Percentiles rank a stretch among this genome's conserved stretches.
Evolutionary conservation across 208 protist species (phyloP).

Genomic region (Acanthamoeba healyi): DNA sequence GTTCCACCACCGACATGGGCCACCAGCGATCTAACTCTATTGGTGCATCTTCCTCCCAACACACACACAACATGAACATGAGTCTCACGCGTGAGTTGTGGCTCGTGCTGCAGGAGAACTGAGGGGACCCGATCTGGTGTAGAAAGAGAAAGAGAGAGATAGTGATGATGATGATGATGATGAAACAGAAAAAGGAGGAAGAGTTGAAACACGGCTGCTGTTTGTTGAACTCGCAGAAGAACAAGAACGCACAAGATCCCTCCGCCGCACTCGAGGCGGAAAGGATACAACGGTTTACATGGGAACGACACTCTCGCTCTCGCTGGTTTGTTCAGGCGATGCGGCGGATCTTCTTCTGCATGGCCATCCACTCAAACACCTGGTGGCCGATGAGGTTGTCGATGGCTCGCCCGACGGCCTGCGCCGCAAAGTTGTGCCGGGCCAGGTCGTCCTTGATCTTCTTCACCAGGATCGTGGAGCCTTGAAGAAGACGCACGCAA

Average conservation of each 20-base stretch:
- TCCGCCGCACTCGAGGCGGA: not conserved
- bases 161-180: no score
- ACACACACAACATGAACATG: no score
- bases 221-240: no score
- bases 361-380: slow-evolving; percentile 53
- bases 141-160: not conserved
- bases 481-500: not conserved
- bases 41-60: no score
- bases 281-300: not conserved
- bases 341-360: slow-evolving; percentile 59
- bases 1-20: no score
- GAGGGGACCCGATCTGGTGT: no score
- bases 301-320: no score
- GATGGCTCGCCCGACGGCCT: slow-evolving; percentile 41
- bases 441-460: slow-evolving; percentile 65
- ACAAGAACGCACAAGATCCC: not conserved
- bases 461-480: slow-evolving; percentile 53
- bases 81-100: no score
- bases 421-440: slow-evolving; percentile 41
- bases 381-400: slow-evolving; percentile 63
- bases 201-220: no score
- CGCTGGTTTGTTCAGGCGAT: not conserved
- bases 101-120: no score
- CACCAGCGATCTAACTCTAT: no score
- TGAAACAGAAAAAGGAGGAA: not conserved